Evolutionary conservation across 108 stramenopile genomes (phyloP).

Genomic region (Chaetoceros muelleri): DNA sequence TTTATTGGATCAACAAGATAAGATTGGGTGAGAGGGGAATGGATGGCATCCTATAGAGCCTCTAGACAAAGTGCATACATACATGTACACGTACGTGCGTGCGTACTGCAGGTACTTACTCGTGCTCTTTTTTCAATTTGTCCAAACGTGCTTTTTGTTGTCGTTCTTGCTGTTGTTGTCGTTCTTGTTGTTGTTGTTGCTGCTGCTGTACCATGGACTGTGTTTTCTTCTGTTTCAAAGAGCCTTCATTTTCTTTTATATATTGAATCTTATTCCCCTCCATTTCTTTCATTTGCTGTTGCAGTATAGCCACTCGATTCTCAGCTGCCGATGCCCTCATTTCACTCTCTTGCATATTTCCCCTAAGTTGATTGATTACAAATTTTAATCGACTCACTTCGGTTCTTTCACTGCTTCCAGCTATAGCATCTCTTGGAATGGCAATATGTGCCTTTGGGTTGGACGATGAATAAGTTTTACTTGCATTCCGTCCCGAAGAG

Average conservation of each 20-base stretch:
- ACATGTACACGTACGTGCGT: no score
- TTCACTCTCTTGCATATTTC: conserved; percentile 1
- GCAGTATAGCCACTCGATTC: conserved; percentile 1
- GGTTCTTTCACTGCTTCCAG: neutral
- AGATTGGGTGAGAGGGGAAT: no score
- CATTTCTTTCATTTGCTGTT: neutral
- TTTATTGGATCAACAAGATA: no score
- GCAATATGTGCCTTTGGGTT: neutral
- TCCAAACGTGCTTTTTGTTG: no score
- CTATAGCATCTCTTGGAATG: neutral
- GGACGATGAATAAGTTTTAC: neutral
- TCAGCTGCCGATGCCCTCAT: conserved; percentile 1
- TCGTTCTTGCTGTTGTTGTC: no score
- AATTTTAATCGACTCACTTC: neutral
- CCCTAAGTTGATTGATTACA: neutral
- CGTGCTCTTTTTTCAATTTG: neutral
- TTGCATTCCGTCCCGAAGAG: no score
- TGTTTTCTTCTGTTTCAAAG: no score
- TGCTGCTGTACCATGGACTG: no score
- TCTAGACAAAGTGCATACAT: no score
- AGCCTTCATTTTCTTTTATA: neutral
- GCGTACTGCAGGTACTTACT: neutral
- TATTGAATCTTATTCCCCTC: neutral
- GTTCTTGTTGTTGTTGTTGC: no score
- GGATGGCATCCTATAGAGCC: no score